Percentiles rank a stretch among this genome's conserved stretches.
These are phyloP conservation scores for Trichosporon faecale DNA, from an alignment of 1,284 basidiomycete genomes.

Conservation along the genomic window DNA sequence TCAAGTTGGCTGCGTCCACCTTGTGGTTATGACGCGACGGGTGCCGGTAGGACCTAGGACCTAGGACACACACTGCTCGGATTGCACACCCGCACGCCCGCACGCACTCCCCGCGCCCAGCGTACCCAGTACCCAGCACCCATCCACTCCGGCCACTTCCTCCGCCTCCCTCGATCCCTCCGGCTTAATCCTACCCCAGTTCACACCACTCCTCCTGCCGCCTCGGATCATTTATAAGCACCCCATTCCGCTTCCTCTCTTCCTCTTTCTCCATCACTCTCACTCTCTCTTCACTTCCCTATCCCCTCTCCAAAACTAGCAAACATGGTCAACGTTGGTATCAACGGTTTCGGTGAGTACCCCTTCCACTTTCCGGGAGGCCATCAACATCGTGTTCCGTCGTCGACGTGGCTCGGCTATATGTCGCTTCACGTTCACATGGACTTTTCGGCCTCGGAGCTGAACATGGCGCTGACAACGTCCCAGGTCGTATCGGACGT, in stretches of 20 bases:
- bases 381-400: background rate
- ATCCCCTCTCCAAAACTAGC: constrained; percentile 19
- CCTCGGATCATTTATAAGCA: constrained; percentile 7
- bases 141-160: background rate
- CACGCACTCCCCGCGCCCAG: background rate
- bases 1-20: background rate
- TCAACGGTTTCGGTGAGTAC: constrained; percentile 88
- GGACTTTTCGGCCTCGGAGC: constrained; percentile 4
- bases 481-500: constrained; percentile 88
- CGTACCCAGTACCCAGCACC: no score
- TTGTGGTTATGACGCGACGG: background rate
- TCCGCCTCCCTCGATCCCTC: background rate
- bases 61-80: background rate
- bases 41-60: background rate
- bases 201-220: constrained; percentile 1
- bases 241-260: background rate
- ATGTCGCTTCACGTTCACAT: constrained; percentile 10
- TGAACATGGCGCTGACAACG: background rate
- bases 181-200: background rate
- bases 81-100: background rate
- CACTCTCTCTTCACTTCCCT: constrained; percentile 14
- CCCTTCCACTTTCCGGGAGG: background rate
- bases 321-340: constrained; percentile 76
- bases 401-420: constrained; percentile 2
- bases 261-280: constrained; percentile 11